Percentiles rank a stretch among this genome's conserved stretches.
phyloP scores from a whole-genome alignment of 306 rosid species.

The Mimosa bimucronata region DNA sequence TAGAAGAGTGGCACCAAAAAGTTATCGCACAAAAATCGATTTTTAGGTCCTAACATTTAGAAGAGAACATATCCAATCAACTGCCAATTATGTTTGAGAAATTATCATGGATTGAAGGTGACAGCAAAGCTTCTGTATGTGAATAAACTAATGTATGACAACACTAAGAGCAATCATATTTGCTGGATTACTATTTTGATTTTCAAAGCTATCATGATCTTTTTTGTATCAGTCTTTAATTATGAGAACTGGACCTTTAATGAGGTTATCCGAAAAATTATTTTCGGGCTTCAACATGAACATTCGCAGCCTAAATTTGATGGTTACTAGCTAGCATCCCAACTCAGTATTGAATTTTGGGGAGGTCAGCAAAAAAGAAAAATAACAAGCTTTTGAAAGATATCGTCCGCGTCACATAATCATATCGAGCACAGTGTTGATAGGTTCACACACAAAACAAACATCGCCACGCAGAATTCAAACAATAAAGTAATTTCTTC shows the following conservation, averaged over 20 bases:
- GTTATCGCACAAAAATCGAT: background rate
- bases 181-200: background rate
- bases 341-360: background rate
- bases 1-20: background rate
- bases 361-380: background rate
- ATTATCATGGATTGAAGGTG: background rate
- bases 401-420: background rate
- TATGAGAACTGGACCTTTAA: background rate
- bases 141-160: background rate
- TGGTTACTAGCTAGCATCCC: background rate
- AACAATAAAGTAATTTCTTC: background rate
- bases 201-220: background rate
- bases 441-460: background rate
- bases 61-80: background rate
- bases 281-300: slow-evolving; percentile 2
- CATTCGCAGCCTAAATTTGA: background rate
- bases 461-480: background rate
- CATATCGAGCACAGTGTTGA: background rate
- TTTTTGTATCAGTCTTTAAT: background rate
- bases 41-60: background rate
- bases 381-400: background rate
- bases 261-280: background rate
- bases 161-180: background rate
- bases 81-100: background rate
- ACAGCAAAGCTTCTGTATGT: background rate